Base-by-base conservation (phyloP, 2,329 filamentous ascomycete genomes). In the Emericellopsis atlantica region DNA sequence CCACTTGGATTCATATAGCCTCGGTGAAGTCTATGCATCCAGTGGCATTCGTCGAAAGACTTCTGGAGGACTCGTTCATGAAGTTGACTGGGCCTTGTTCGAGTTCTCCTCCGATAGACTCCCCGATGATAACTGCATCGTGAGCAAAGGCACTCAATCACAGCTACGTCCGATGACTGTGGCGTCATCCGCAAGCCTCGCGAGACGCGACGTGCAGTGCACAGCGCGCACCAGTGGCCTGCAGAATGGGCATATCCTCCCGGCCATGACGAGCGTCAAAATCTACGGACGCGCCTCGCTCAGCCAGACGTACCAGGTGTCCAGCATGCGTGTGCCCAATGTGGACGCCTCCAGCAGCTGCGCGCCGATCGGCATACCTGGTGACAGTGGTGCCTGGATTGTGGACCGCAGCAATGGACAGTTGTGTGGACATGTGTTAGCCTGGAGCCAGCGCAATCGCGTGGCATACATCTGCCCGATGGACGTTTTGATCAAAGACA, bases 31-130 rank as follows among this genome's bases (percentile, higher is more conserved):
- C 4, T 87, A 93, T 52, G 90, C 90, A 1, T 93, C 87, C 0
- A 95, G 88, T 18, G 90, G 90, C 6, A 83, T 96, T 44, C 79
- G 87, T 5, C 78, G 90, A 24, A 81, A 84, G 40, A 73, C 81
- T 41, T 72, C 76, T 44, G 70, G 82, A 45, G 79, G 81, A 5
- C 65, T 93, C 21, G 69, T 85, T 6, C 90, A 95, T 56, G 90
- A 96, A 58, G 88, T 96, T 36, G 90, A 96, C 58, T 96, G 90
- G 90, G 88, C 89, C 0, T 66, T 96, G 3, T 88, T 96, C 50
- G 78, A 84, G 49, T 85, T 96, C 47, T 67, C 81, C 10, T 69
- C 80, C 4, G 72, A 80, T 10, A 77, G 90, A 1, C 65, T 80
- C 12, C 84, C 90, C 4, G 67, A 73, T 0, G 72, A 76, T 44